phyloP scores from a whole-genome alignment of 2,329 filamentous ascomycete species.

The Elsinoe perseae region DNA sequence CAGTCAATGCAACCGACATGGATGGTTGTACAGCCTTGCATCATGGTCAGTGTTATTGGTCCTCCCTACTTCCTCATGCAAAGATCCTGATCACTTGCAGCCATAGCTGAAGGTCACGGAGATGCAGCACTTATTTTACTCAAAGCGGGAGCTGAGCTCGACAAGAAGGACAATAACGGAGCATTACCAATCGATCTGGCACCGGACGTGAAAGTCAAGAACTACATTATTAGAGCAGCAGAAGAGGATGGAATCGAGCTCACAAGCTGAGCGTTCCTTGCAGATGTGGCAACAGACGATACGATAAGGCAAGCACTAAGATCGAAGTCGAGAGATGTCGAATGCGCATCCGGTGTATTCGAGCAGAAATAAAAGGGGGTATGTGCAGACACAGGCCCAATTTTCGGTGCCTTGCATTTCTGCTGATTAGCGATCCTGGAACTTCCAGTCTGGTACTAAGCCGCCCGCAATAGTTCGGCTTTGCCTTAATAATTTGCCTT shows the following conservation, averaged over 20 bases:
- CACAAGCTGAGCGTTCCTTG: neutral
- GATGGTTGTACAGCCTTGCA: conserved; percentile 85
- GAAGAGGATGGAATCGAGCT: conserved; percentile 77
- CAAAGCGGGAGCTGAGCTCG: conserved; percentile 74
- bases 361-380: too few relatives aligned
- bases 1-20: conserved; percentile 72
- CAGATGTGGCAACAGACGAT: neutral
- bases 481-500: neutral
- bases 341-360: neutral
- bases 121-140: conserved; percentile 77
- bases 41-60: conserved; percentile 44
- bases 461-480: neutral
- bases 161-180: conserved; percentile 67
- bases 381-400: neutral
- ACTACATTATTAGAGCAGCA: conserved; percentile 68
- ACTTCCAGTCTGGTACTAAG: neutral
- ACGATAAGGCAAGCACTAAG: neutral
- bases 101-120: conserved; percentile 65
- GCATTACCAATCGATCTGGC: conserved; percentile 69
- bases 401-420: too few relatives aligned
- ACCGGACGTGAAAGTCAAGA: conserved; percentile 72
- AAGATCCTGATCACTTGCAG: conserved; percentile 25
- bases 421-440: neutral
- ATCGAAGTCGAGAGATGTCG: neutral
- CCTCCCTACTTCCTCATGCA: neutral